Conservation (phyloP, 78 protist genomes). For the Tieghemostelium lacteum region DNA sequence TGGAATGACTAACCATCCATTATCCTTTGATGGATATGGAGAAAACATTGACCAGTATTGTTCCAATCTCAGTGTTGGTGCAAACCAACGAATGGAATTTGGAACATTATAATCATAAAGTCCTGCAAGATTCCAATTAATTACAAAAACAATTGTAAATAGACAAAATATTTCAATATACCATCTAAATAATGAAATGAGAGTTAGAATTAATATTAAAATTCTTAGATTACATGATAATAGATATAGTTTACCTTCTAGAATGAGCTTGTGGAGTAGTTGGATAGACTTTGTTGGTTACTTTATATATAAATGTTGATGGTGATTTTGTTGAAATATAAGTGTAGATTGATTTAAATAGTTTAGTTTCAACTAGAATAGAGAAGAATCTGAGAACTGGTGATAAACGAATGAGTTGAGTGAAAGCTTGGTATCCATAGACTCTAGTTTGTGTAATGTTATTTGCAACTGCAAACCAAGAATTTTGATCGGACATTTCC, state of each 20-base stretch:
- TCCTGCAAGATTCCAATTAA: conserved; percentile 61
- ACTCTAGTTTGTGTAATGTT: not conserved
- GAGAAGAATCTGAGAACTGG: not conserved
- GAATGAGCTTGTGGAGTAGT: not conserved
- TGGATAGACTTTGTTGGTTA: conserved; percentile 17
- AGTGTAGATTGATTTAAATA: conserved; percentile 7
- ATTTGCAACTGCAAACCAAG: conserved; percentile 14
- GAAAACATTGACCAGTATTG: conserved; percentile 76
- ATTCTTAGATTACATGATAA: not conserved
- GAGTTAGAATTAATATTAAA: not conserved
- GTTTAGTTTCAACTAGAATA: not conserved
- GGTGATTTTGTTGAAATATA: not conserved
- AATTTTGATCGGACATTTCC: conserved; percentile 14
- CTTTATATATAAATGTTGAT: not conserved
- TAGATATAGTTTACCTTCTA: conserved; percentile 13
- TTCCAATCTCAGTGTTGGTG: conserved; percentile 31
- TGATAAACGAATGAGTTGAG: conserved; percentile 28
- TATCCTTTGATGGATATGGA: conserved; percentile 62
- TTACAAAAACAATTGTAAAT: conserved; percentile 1
- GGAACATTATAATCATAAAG: conserved; percentile 18
- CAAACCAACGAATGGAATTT: conserved; percentile 26
- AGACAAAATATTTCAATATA: conserved; percentile 1
- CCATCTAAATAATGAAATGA: not conserved
- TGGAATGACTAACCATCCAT: conserved; percentile 59
- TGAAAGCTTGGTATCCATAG: conserved; percentile 53